Conservation (phyloP, 2,329 filamentous ascomycete genomes). For the Dothideomycetes sp. region DNA sequence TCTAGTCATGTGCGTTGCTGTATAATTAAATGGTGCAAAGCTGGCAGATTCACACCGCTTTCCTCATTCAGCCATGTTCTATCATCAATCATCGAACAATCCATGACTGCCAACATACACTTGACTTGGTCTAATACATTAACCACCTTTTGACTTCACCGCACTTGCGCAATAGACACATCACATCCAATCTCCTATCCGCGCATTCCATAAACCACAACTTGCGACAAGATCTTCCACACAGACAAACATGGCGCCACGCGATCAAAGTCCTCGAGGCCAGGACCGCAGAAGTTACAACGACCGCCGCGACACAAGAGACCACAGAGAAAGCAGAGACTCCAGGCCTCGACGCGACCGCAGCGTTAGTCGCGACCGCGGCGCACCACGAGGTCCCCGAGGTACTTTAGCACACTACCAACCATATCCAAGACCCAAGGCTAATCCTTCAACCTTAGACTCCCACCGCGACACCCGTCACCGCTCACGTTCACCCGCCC, state of each 20-base stretch:
- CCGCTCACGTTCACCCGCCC: conserved; percentile 4
- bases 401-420: no score
- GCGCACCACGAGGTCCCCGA: background rate
- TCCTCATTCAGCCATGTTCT: no score
- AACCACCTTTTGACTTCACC: no score
- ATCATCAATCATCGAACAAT: no score
- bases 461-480: background rate
- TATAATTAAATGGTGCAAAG: no score
- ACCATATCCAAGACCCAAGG: background rate
- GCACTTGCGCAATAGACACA: no score
- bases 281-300: conserved; percentile 1
- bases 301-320: conserved; percentile 1
- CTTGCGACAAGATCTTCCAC: background rate
- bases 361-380: conserved; percentile 9
- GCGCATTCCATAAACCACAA: no score
- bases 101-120: no score
- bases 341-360: conserved; percentile 5
- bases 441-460: background rate
- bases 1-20: no score
- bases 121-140: no score
- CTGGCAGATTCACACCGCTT: no score
- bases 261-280: conserved; percentile 6
- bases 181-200: no score
- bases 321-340: conserved; percentile 2
- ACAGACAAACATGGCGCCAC: conserved; percentile 3